phyloP scores from a whole-genome alignment of 768 basidiomycete genomes.

The Asterophora parasitica region DNA sequence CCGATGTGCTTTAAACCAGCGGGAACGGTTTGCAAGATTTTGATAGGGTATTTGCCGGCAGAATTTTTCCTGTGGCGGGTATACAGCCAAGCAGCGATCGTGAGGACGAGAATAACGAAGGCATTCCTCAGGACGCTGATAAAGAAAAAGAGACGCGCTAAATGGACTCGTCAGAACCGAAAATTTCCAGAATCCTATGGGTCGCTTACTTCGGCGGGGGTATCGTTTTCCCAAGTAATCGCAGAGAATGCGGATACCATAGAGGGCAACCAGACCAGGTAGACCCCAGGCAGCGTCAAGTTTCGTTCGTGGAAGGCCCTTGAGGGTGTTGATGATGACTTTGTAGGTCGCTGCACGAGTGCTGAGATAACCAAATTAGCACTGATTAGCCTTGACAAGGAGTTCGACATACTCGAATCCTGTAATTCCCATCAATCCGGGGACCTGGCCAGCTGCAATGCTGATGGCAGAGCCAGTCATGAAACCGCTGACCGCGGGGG shows the following conservation, averaged over 20 bases:
- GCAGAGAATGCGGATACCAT: conserved; percentile 59
- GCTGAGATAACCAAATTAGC: conserved; percentile 38
- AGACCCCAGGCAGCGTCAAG: conserved; percentile 92
- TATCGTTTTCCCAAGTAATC: conserved; percentile 47
- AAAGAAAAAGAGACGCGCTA: conserved; percentile 75
- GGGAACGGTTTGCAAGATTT: conserved; percentile 79
- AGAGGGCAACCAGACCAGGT: conserved; percentile 64
- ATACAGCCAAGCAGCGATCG: conserved; percentile 84
- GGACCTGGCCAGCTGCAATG: conserved; percentile 85
- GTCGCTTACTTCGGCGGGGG: conserved; percentile 52
- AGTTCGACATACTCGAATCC: conserved; percentile 64
- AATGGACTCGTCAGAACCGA: neutral
- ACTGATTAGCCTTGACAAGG: neutral
- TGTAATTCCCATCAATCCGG: conserved; percentile 82
- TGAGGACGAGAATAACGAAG: conserved; percentile 85
- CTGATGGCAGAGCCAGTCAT: conserved; percentile 98
- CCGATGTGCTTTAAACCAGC: conserved; percentile 69
- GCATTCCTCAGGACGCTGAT: conserved; percentile 73
- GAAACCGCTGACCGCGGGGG: conserved; percentile 81
- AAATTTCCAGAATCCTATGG: neutral
- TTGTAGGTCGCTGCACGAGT: conserved; percentile 80
- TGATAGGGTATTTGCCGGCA: conserved; percentile 75
- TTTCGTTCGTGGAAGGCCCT: conserved; percentile 63
- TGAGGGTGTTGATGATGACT: conserved; percentile 92
- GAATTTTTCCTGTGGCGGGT: conserved; percentile 54